Conservation (phyloP, 2,329 filamentous ascomycete genomes). For the Colletotrichum simmondsii region DNA sequence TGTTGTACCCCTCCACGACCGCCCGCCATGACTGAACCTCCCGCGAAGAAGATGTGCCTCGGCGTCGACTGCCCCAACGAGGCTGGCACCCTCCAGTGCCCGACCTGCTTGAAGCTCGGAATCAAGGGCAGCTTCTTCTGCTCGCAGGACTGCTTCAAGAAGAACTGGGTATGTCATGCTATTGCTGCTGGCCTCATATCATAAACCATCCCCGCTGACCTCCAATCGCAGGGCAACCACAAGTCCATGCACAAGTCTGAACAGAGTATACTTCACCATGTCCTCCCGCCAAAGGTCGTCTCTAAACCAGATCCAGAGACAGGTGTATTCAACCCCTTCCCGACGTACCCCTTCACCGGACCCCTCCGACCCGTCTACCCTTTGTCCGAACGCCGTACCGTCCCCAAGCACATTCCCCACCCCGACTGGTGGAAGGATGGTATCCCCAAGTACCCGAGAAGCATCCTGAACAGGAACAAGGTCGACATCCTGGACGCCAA, state of each 20-base stretch:
- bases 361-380: slow-evolving; percentile 87
- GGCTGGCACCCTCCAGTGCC: slow-evolving; percentile 88
- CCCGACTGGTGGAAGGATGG: slow-evolving; percentile 92
- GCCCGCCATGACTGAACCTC: slow-evolving; percentile 59
- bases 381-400: slow-evolving; percentile 75
- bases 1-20: background rate
- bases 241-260: slow-evolving; percentile 87
- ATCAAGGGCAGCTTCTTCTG: slow-evolving; percentile 95
- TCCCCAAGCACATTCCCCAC: slow-evolving; percentile 83
- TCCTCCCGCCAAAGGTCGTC: slow-evolving; percentile 82
- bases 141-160: slow-evolving; percentile 98
- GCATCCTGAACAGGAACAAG: slow-evolving; percentile 78
- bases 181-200: background rate
- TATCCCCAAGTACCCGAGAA: slow-evolving; percentile 71
- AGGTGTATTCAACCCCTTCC: slow-evolving; percentile 92
- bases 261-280: slow-evolving; percentile 76
- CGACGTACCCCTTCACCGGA: slow-evolving; percentile 85
- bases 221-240: slow-evolving; percentile 73
- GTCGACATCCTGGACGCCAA: slow-evolving; percentile 84
- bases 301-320: slow-evolving; percentile 93
- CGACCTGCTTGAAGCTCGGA: slow-evolving; percentile 90
- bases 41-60: slow-evolving; percentile 76
- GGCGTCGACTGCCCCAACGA: slow-evolving; percentile 88
- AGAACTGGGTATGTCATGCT: slow-evolving; percentile 87
- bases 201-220: slow-evolving; percentile 5